Conservation (phyloP, 345 rosid species). For the Eutrema yunnanense region DNA sequence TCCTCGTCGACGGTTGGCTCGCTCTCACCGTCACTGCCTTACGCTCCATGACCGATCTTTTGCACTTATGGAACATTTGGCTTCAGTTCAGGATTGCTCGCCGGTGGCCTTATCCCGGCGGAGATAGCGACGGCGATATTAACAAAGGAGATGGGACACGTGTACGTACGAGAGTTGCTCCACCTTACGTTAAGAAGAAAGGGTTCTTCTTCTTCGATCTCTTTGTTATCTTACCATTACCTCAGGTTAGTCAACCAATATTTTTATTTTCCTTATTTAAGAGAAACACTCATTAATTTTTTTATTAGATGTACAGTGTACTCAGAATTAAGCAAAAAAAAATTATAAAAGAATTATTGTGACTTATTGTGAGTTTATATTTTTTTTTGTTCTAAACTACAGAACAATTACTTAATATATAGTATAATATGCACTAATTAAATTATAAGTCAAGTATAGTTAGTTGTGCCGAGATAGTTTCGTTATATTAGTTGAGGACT, state of each 20-base stretch:
- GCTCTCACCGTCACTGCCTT: slow-evolving; percentile 87
- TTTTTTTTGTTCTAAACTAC: not conserved
- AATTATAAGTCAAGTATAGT: not conserved
- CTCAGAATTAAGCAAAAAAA: not conserved
- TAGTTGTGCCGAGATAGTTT: not conserved
- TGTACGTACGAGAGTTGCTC: slow-evolving; percentile 23
- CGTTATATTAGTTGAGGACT: not conserved
- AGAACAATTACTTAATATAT: not conserved
- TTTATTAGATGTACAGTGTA: too few species aligned
- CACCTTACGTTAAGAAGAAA: slow-evolving; percentile 50
- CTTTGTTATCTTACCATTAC: slow-evolving; percentile 78
- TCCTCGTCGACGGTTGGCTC: slow-evolving; percentile 87
- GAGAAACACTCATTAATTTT: not conserved
- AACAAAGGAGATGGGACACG: slow-evolving; percentile 20
- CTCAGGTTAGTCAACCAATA: slow-evolving; percentile 52
- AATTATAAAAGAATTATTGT: not conserved
- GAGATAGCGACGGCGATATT: slow-evolving; percentile 11
- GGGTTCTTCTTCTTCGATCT: slow-evolving; percentile 84
- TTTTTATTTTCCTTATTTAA: not conserved
- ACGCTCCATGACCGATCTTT: slow-evolving; percentile 84
- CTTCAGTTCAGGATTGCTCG: slow-evolving; percentile 61
- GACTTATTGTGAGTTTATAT: not conserved
- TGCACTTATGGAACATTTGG: slow-evolving; percentile 94
- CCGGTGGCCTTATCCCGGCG: slow-evolving; percentile 21
- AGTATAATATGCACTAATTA: not conserved